Evolutionary conservation across 371 early-diverging fungal genomes (phyloP).

Genomic region (Lichtheimia ornata): DNA sequence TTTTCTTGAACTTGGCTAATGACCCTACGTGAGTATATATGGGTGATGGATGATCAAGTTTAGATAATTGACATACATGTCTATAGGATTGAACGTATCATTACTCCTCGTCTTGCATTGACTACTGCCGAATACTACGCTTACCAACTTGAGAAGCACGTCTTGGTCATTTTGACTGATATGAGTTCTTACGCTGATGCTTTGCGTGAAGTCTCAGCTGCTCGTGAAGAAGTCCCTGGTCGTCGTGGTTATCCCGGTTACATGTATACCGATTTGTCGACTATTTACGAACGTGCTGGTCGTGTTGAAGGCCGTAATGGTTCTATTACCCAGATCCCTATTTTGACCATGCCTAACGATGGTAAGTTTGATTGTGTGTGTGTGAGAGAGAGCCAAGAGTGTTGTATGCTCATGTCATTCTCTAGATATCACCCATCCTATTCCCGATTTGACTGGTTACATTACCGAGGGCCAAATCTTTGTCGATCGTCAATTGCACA

Average conservation of each 20-base stretch:
- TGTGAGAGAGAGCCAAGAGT: not conserved
- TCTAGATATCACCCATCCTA: slow-evolving; percentile 99
- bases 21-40: slow-evolving; percentile 93
- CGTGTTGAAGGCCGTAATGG: slow-evolving; percentile 99
- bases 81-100: slow-evolving; percentile 97
- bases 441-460: slow-evolving; percentile 99
- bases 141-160: slow-evolving; percentile 99
- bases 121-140: slow-evolving; percentile 99
- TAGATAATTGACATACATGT: not conserved
- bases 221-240: slow-evolving; percentile 99
- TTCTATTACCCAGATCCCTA: slow-evolving; percentile 99
- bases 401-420: not conserved
- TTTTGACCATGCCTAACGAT: slow-evolving; percentile 99
- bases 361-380: slow-evolving; percentile 50
- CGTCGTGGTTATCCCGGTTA: slow-evolving; percentile 99
- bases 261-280: slow-evolving; percentile 99
- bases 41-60: not conserved
- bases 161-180: slow-evolving; percentile 99
- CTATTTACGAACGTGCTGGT: slow-evolving; percentile 99
- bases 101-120: slow-evolving; percentile 99
- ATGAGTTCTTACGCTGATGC: slow-evolving; percentile 99
- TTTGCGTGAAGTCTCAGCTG: slow-evolving; percentile 99
- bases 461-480: slow-evolving; percentile 99
- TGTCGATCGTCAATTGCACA: slow-evolving; percentile 99
- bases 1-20: slow-evolving; percentile 99